phyloP scores from a whole-genome alignment of 768 basidiomycete genomes.

The Lactarius hengduanensis region DNA sequence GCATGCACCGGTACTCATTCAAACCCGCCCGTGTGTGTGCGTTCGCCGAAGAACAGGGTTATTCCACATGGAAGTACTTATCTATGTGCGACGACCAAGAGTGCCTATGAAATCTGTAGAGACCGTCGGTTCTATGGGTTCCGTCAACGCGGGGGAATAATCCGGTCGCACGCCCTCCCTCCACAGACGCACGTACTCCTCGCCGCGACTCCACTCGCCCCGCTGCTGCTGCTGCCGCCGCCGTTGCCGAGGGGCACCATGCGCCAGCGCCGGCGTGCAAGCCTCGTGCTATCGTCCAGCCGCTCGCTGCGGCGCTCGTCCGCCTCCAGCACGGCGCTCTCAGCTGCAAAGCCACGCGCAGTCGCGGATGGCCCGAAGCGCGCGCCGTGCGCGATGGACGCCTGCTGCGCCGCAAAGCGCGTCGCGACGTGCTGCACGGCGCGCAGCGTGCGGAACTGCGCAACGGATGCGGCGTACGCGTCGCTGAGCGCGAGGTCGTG shows the following conservation, averaged over 20 bases:
- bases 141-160: slow-evolving; percentile 57
- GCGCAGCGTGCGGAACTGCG: slow-evolving; percentile 86
- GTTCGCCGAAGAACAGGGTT: no score
- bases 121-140: slow-evolving; percentile 27
- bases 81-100: slow-evolving; percentile 4
- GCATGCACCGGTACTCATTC: no score
- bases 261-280: slow-evolving; percentile 76
- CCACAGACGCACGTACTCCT: slow-evolving; percentile 71
- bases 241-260: slow-evolving; percentile 38
- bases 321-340: slow-evolving; percentile 60
- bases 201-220: slow-evolving; percentile 68
- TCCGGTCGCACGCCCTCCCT: slow-evolving; percentile 65
- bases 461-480: slow-evolving; percentile 77
- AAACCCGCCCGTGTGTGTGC: no score
- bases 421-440: slow-evolving; percentile 80
- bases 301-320: slow-evolving; percentile 54
- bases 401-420: slow-evolving; percentile 76
- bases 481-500: slow-evolving; percentile 64
- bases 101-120: slow-evolving; percentile 15
- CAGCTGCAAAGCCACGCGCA: slow-evolving; percentile 57
- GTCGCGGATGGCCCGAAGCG: slow-evolving; percentile 60
- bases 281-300: slow-evolving; percentile 55
- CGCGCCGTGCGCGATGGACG: slow-evolving; percentile 70
- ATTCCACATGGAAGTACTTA: not conserved
- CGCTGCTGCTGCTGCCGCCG: no score